A percentile compares a stretch with the other conserved stretches of the same genome.
Conservation (phyloP, 441 rosid species). For the Arabidopsis hybrid region DNA sequence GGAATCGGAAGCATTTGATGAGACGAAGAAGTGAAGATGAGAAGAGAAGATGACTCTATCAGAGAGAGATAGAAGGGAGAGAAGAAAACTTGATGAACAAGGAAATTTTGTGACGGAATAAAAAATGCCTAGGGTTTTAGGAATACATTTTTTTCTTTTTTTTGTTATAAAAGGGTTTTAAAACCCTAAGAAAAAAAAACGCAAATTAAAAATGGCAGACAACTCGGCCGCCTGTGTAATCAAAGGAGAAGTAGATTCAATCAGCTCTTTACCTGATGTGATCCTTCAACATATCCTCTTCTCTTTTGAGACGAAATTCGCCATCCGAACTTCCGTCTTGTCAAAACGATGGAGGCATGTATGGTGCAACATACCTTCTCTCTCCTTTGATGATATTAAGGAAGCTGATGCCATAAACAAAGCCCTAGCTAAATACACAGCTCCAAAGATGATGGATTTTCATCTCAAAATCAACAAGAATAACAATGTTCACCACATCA, state of each 20-base stretch:
- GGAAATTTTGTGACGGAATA: neutral
- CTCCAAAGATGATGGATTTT: neutral
- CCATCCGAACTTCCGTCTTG: neutral
- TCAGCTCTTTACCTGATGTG: neutral
- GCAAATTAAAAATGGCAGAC: too few species aligned
- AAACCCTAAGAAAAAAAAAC: neutral
- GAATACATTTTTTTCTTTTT: too few species aligned
- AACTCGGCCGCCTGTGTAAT: neutral
- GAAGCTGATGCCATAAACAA: neutral
- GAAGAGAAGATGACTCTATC: neutral
- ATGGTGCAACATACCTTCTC: neutral
- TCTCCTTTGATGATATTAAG: neutral
- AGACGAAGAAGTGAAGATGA: neutral
- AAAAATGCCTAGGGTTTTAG: too few species aligned
- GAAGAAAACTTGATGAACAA: neutral
- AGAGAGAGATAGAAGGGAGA: neutral
- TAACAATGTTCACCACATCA: neutral
- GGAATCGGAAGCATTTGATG: neutral
- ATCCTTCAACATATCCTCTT: neutral
- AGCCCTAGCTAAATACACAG: neutral
- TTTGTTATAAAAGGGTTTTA: too few species aligned
- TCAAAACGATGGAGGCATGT: neutral
- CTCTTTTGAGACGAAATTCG: neutral
- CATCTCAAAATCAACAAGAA: neutral
- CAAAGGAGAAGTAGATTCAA: neutral